These are phyloP conservation scores for Penicillium sumatraense DNA, from an alignment of 2,329 filamentous ascomycete genomes.

Conservation along the genomic window DNA sequence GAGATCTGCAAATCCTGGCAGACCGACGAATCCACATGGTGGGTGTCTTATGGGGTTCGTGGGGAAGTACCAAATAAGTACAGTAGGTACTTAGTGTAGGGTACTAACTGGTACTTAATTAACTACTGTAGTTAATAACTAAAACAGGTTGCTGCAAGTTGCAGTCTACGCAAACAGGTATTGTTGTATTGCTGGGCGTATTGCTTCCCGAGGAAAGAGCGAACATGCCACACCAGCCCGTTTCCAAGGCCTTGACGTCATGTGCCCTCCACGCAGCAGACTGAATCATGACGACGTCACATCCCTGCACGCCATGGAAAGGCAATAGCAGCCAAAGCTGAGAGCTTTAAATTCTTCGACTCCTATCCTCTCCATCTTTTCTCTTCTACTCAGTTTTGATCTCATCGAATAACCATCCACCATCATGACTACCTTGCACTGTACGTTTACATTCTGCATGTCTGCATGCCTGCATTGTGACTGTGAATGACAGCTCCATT, in stretches of 20 bases:
- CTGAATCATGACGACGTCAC: conserved; percentile 40
- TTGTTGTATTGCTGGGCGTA: too few relatives aligned
- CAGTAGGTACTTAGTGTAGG: not conserved
- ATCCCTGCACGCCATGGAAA: conserved; percentile 1
- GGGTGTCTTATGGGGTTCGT: not conserved
- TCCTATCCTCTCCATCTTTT: not conserved
- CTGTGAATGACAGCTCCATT: not conserved
- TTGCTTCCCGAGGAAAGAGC: not conserved
- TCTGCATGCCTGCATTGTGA: not conserved
- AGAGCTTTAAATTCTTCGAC: conserved; percentile 15
- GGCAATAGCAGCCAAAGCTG: too few relatives aligned
- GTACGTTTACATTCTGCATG: too few relatives aligned
- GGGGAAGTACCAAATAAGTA: too few relatives aligned
- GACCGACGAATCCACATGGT: conserved; percentile 5
- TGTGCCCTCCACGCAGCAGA: conserved; percentile 16
- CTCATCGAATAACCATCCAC: conserved; percentile 17
- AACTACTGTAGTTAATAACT: too few relatives aligned
- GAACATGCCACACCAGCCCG: not conserved
- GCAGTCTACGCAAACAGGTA: too few relatives aligned
- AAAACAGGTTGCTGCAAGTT: not conserved
- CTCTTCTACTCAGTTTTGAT: not conserved
- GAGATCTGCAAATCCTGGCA: conserved; percentile 10
- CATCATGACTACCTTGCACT: conserved; percentile 64
- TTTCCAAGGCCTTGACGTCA: conserved; percentile 14
- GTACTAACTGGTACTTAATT: too few relatives aligned